Evolutionary conservation across 2,329 filamentous ascomycete genomes (phyloP).

Genomic region (Davidsoniella neocaledoniae): DNA sequence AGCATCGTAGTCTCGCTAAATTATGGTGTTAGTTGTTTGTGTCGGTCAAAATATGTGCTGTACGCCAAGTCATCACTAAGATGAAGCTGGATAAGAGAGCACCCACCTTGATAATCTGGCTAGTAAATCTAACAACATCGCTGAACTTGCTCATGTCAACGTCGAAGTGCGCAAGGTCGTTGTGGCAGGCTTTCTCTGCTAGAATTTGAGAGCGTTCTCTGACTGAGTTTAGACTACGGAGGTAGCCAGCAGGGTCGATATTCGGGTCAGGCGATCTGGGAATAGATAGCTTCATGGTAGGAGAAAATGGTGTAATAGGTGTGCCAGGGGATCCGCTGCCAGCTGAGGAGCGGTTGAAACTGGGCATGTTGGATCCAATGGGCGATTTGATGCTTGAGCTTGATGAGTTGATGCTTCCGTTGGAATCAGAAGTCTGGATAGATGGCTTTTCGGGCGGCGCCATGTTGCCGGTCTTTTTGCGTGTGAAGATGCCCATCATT

Average conservation of each 20-base stretch:
- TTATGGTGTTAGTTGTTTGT: background rate
- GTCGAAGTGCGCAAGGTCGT: constrained; percentile 70
- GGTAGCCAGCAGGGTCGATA: constrained; percentile 75
- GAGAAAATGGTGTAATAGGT: constrained; percentile 35
- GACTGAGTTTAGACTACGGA: constrained; percentile 77
- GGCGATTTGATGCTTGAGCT: constrained; percentile 31
- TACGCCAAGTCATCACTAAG: no score
- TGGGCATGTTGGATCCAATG: constrained; percentile 20
- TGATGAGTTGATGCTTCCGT: constrained; percentile 34
- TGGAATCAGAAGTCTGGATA: constrained; percentile 29
- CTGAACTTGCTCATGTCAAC: constrained; percentile 74
- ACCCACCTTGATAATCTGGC: constrained; percentile 83
- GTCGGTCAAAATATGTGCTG: no score
- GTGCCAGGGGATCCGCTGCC: constrained; percentile 30
- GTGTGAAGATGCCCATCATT: constrained; percentile 13
- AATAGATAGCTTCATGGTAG: constrained; percentile 55
- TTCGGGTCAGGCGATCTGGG: constrained; percentile 75
- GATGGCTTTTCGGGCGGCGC: constrained; percentile 17
- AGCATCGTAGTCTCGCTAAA: constrained; percentile 36
- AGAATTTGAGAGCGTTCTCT: constrained; percentile 62
- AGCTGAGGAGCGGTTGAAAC: constrained; percentile 33
- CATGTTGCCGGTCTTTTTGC: constrained; percentile 9
- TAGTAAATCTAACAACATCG: constrained; percentile 71
- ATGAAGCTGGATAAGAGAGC: background rate
- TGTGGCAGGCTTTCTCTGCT: constrained; percentile 57